Evolutionary conservation across 495 filamentous ascomycete species (phyloP), one percentile per base, ranked within the genome.

Genomic region (Hyaloscypha finlandica): DNA sequence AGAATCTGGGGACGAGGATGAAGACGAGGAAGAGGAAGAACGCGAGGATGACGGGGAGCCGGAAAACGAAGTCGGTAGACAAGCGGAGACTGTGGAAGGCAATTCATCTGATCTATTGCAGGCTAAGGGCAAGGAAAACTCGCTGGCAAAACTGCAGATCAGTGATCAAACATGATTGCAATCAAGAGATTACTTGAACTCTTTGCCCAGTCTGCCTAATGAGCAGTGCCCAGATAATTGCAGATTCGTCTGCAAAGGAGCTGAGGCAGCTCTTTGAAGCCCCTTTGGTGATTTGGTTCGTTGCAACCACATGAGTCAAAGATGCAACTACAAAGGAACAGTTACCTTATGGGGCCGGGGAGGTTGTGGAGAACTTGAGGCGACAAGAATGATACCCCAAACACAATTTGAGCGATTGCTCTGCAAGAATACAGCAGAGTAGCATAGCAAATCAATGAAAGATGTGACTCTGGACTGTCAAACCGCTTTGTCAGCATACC

Each of bases 1-100:
- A 11, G 77, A 82, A 4, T 74, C 70, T 1, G 74, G 74, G 6
- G 72, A 78, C 6, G 74, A 77, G 5, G 79, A 81, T 2, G 80
- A 80, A 22, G 78, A 80, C 3, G 80, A 80, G 32, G 75, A 74
- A 22, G 74, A 75, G 31, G 76, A 74, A 31, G 73, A 68, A 25
- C 74, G 74, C 32, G 72, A 75, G 19, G 74, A 68, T 0, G 74
- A 70, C 12, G 71, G 73, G 19, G 75, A 72, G 5, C 55, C n/a
- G 8, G 22, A 29, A 56, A 12, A 31, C 9, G 53, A 29, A 25
- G 6, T 6, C 16, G 42, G 16, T 0, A 48, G 42, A 48, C 9
- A 14, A 48, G 42, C 1, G 42, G 42, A 48, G 16, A 19, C 42
- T 48, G 3, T 19, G 9, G 42, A 48, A 48, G 42, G 9, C 16